Evolutionary conservation across 768 basidiomycete genomes (phyloP).

Genomic region (Lactifluus volemus): DNA sequence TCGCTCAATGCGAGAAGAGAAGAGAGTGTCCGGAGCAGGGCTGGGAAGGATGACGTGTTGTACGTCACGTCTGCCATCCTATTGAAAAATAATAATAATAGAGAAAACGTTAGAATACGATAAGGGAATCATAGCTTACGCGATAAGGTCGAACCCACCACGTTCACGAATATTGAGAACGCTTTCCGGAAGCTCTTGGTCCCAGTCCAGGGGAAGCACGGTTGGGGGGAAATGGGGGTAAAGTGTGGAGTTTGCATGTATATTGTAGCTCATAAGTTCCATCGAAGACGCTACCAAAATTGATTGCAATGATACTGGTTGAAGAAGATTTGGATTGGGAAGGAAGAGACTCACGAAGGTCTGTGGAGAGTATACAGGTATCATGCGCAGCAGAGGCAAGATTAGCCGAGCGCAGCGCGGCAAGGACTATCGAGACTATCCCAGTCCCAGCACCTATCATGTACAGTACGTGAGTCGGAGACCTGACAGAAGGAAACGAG

Average conservation of each 20-base stretch:
- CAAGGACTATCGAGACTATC: slow-evolving; percentile 62
- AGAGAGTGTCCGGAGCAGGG: slow-evolving; percentile 60
- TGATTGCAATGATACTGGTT: neutral
- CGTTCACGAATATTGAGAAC: slow-evolving; percentile 27
- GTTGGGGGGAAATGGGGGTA: slow-evolving; percentile 26
- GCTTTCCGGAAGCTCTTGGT: slow-evolving; percentile 43
- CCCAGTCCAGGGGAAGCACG: slow-evolving; percentile 64
- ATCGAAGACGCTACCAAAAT: slow-evolving; percentile 60
- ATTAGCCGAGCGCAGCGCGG: slow-evolving; percentile 40
- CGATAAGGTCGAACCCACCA: slow-evolving; percentile 49
- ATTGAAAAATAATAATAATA: neutral
- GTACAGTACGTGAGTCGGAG: too few species aligned
- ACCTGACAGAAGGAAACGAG: neutral
- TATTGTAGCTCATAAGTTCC: slow-evolving; percentile 67
- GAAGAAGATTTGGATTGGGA: neutral
- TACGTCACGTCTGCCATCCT: slow-evolving; percentile 94
- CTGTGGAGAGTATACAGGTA: slow-evolving; percentile 19
- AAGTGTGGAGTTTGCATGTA: slow-evolving; percentile 36
- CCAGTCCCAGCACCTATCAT: slow-evolving; percentile 74
- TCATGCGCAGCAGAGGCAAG: slow-evolving; percentile 14
- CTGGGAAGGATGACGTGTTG: slow-evolving; percentile 78
- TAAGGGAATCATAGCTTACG: slow-evolving; percentile 39
- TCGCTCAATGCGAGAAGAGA: slow-evolving; percentile 33
- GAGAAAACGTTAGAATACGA: neutral
- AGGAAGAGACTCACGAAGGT: slow-evolving; percentile 13